These are phyloP conservation scores for Suhomyces sp. DNA, from an alignment of 805 yeast genomes.

Conservation along the genomic window DNA sequence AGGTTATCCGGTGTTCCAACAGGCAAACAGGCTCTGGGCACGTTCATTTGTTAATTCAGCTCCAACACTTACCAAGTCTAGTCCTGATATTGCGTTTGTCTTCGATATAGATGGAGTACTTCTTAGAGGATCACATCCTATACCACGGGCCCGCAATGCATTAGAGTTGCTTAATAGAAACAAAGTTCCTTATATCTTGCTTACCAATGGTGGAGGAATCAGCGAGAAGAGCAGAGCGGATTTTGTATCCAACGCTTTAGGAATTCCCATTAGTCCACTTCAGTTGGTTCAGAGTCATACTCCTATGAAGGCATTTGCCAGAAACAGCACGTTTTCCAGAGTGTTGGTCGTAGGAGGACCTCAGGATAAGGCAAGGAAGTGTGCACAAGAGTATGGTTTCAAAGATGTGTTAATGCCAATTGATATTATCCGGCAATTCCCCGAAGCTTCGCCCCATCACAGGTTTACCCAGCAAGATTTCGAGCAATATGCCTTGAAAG, in stretches of 20 bases:
- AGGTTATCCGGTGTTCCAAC: neutral
- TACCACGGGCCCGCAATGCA: constrained; percentile 64
- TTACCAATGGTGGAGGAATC: constrained; percentile 91
- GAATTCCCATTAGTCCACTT: constrained; percentile 44
- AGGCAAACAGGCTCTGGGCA: neutral
- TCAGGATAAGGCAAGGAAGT: constrained; percentile 62
- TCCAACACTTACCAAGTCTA: neutral
- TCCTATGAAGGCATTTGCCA: constrained; percentile 64
- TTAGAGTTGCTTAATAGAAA: constrained; percentile 49
- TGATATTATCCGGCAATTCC: constrained; percentile 62
- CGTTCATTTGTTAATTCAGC: neutral
- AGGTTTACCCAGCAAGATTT: constrained; percentile 46
- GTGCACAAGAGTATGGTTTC: constrained; percentile 78
- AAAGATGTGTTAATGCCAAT: constrained; percentile 67
- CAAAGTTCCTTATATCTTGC: constrained; percentile 71
- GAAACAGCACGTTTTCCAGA: constrained; percentile 45
- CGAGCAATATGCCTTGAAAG: constrained; percentile 36
- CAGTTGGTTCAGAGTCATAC: constrained; percentile 88
- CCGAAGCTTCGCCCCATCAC: constrained; percentile 68
- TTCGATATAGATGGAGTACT: constrained; percentile 83
- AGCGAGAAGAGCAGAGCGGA: constrained; percentile 60
- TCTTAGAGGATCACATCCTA: constrained; percentile 65
- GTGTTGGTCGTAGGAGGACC: constrained; percentile 87
- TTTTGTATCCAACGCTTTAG: constrained; percentile 46
- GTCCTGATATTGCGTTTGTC: constrained; percentile 26